Percentiles rank a stretch among this genome's conserved stretches.
These are phyloP conservation scores for Phytophthora uliginosa DNA, from an alignment of 352 stramenopile species.

Conservation along the genomic window DNA sequence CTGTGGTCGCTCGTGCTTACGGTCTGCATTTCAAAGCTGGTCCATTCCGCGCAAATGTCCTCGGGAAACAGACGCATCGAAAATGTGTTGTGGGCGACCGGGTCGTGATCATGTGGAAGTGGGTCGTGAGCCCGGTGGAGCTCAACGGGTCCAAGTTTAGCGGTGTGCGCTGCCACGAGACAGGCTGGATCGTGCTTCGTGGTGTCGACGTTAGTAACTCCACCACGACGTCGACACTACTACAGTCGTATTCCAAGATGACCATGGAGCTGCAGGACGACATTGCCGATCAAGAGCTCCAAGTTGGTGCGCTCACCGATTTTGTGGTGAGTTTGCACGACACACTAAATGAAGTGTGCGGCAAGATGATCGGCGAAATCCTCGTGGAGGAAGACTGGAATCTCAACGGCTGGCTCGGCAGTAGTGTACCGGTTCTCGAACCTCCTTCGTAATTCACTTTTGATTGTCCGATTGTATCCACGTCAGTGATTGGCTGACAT, in stretches of 20 bases:
- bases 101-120: slow-evolving; percentile 59
- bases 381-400: slow-evolving; percentile 64
- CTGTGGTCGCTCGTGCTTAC: slow-evolving; percentile 33
- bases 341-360: slow-evolving; percentile 35
- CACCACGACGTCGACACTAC: slow-evolving; percentile 28
- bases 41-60: slow-evolving; percentile 43
- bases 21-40: slow-evolving; percentile 32
- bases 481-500: not conserved
- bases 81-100: slow-evolving; percentile 41
- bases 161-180: slow-evolving; percentile 46
- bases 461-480: not conserved
- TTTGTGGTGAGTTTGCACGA: slow-evolving; percentile 52
- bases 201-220: not conserved
- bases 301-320: slow-evolving; percentile 46
- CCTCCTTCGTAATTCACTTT: not conserved
- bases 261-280: slow-evolving; percentile 60
- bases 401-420: slow-evolving; percentile 28
- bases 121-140: slow-evolving; percentile 49
- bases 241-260: slow-evolving; percentile 66
- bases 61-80: slow-evolving; percentile 54
- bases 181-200: slow-evolving; percentile 42
- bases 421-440: not conserved
- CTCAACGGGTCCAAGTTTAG: slow-evolving; percentile 41
- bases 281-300: slow-evolving; percentile 49
- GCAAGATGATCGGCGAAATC: slow-evolving; percentile 44